Conservation (phyloP, 129 eudicot species). For the Silybum marianum region DNA sequence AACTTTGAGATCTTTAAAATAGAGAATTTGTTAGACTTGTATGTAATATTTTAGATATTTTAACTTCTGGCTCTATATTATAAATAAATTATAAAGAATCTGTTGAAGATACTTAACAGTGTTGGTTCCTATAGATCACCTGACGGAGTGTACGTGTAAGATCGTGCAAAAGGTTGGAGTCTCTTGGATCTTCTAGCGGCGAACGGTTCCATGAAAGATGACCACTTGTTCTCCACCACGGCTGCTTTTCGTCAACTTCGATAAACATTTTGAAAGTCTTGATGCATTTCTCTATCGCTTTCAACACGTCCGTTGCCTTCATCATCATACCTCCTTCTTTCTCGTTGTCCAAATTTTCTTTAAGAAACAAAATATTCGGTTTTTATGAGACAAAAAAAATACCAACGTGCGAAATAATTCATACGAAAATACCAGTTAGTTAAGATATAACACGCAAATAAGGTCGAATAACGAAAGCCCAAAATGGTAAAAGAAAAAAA, state of each 20-base stretch:
- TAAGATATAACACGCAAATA: background rate
- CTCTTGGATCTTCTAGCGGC: conserved; percentile 62
- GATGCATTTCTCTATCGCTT: conserved; percentile 62
- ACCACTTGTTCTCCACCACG: conserved; percentile 43
- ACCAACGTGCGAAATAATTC: background rate
- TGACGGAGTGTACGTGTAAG: conserved; percentile 42
- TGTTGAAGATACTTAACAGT: too few relatives aligned
- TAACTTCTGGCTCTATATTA: too few relatives aligned
- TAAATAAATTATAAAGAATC: too few relatives aligned
- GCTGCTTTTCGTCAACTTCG: conserved; percentile 46
- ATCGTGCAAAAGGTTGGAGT: conserved; percentile 41
- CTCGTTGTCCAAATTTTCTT: conserved; percentile 28
- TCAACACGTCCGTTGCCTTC: conserved; percentile 42
- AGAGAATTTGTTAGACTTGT: too few relatives aligned
- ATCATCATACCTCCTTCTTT: conserved; percentile 35
- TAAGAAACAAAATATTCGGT: background rate
- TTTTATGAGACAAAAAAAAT: background rate
- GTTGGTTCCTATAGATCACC: too few relatives aligned
- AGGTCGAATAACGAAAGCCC: background rate
- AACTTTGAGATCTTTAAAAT: too few relatives aligned
- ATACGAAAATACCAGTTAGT: background rate
- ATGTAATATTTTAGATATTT: too few relatives aligned
- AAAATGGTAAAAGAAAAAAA: background rate
- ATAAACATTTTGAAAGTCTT: conserved; percentile 45
- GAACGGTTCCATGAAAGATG: conserved; percentile 40